Base-by-base conservation (phyloP, 2,329 filamentous ascomycete species). In the Juglanconis oblonga region DNA sequence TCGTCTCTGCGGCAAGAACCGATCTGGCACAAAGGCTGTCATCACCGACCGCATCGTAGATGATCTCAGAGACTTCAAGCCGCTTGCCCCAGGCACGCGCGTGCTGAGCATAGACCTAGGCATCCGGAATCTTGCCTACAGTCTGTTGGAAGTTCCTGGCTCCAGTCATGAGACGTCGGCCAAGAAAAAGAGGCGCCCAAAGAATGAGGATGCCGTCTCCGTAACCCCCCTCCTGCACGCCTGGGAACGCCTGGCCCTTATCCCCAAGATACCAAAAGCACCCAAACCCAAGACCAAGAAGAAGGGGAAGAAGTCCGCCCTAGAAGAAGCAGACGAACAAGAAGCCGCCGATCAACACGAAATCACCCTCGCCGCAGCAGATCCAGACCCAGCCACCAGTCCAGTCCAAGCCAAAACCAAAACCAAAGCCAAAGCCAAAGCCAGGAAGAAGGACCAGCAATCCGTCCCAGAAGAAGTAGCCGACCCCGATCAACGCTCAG, bases 91-190 rank as follows among this genome's bases (percentile, higher is more conserved):
- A 59, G 40, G 63, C 68, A 60, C 77, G 66, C 80, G 87, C 48
- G 79, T 95, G 31, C 72, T 95, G 38, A 93, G 90, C 70, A 88
- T 96, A 63, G 91, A 96, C 71, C 89, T 95, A 85, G 91, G 91
- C 4, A 89, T 96, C 65, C 86, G 85, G 48, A 96, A 96, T 70
- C 77, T 96, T 4, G 91, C 90, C 1, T 91, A 86, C 70, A 90
- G 89, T 64, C 79, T 91, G 62, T 72, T 90, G 33, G 61, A 63
- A 35, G 47, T 63, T 3, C 57, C 57, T 7, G 5, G 38, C 3
- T 3, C 32, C 11, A 31, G 35, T 3, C 14, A 52, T 45, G 57
- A 35, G 5, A 24, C 32, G 3, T 10, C 52, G 17, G 9, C 35
- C 31, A 58, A 42, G 50, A 31, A 31, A 14, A 40, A 47, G 48